These are phyloP conservation scores for Colletotrichum sp. DNA, from an alignment of 2,329 filamentous ascomycete genomes.

Conservation along the genomic window DNA sequence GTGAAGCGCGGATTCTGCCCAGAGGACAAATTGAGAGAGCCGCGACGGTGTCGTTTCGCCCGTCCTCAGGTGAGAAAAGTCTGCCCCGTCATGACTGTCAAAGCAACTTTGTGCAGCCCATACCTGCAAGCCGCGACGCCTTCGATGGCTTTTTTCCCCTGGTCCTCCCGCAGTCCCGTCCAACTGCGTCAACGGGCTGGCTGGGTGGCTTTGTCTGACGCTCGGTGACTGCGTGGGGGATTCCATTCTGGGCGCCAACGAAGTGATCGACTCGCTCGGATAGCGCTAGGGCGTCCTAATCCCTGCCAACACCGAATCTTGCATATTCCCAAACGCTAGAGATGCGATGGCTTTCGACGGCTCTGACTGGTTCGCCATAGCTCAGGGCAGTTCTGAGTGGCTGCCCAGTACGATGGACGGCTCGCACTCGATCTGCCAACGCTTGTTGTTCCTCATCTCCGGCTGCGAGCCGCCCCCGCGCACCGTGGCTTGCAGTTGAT, in stretches of 20 bases:
- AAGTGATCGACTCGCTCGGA: conserved; percentile 16
- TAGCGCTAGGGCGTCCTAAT: conserved; percentile 13
- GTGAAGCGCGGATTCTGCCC: background rate
- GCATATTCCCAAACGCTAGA: conserved; percentile 22
- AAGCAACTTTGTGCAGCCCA: conserved; percentile 3
- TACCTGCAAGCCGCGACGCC: background rate
- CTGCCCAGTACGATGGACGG: background rate
- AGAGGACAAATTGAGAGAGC: background rate
- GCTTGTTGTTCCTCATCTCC: background rate
- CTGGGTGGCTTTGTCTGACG: conserved; percentile 3
- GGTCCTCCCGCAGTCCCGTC: background rate
- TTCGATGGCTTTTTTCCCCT: background rate
- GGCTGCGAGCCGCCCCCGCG: background rate
- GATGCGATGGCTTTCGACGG: conserved; percentile 13
- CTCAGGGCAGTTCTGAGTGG: conserved; percentile 7
- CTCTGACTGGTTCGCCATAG: conserved; percentile 9
- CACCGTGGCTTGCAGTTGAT: conserved; percentile 17
- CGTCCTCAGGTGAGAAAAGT: conserved; percentile 5
- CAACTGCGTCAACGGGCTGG: background rate
- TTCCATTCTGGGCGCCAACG: conserved; percentile 16
- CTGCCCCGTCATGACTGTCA: conserved; percentile 13
- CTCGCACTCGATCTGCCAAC: background rate
- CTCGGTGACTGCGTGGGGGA: conserved; percentile 16
- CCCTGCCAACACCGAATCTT: conserved; percentile 21
- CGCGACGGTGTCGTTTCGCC: conserved; percentile 6